Evolutionary conservation across 208 protist genomes (phyloP).

Genomic region (Trypanosoma scelopori): DNA sequence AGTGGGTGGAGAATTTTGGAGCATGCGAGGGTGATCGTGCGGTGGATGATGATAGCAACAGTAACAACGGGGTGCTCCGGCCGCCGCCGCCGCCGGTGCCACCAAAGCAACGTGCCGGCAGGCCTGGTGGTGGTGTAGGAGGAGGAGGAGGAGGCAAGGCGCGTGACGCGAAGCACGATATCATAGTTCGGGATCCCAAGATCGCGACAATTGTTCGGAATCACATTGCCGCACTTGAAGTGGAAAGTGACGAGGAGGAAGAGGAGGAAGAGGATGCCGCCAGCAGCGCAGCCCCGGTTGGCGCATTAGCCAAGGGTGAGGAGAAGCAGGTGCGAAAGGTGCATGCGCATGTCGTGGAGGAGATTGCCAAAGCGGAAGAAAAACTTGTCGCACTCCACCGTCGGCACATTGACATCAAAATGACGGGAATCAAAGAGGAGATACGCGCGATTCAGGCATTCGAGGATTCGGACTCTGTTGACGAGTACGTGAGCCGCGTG

Average conservation of each 20-base stretch:
- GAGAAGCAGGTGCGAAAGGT: slow-evolving; percentile 85
- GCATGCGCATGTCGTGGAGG: slow-evolving; percentile 90
- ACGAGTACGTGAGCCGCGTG: slow-evolving; percentile 87
- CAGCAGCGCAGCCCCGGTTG: slow-evolving; percentile 1
- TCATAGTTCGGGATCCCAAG: slow-evolving; percentile 81
- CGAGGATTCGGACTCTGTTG: slow-evolving; percentile 89
- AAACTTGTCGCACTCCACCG: slow-evolving; percentile 91
- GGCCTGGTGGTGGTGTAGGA: slow-evolving; percentile 2
- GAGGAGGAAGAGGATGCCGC: slow-evolving; percentile 37
- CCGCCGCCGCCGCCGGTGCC: slow-evolving; percentile 13
- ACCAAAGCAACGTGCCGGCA: slow-evolving; percentile 13
- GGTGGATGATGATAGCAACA: slow-evolving; percentile 29
- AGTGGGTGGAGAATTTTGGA: slow-evolving; percentile 80
- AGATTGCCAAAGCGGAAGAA: slow-evolving; percentile 93
- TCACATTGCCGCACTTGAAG: slow-evolving; percentile 76
- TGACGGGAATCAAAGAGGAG: slow-evolving; percentile 93
- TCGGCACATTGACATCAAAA: slow-evolving; percentile 93
- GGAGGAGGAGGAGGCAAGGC: slow-evolving; percentile 20
- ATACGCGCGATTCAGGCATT: slow-evolving; percentile 90
- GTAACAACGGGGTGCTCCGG: slow-evolving; percentile 11
- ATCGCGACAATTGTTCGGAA: slow-evolving; percentile 88
- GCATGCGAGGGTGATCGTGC: slow-evolving; percentile 16
- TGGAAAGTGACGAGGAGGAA: slow-evolving; percentile 54
- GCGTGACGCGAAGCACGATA: slow-evolving; percentile 26
- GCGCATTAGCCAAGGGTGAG: slow-evolving; percentile 48